phyloP scores from a whole-genome alignment of 148 eudicot genomes.

The Chenopodium berlandieri region DNA sequence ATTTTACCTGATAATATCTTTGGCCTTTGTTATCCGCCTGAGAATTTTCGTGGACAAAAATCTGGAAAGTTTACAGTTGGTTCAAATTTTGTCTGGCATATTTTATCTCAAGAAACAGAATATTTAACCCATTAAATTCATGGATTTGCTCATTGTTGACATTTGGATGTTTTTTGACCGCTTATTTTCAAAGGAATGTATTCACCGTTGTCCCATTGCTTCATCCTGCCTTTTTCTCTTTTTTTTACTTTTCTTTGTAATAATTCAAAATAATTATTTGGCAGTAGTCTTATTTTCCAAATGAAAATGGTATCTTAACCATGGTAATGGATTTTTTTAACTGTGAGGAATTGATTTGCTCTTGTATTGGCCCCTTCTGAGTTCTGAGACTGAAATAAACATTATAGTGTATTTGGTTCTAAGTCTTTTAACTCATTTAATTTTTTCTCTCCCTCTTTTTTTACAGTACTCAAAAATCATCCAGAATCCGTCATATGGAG shows the following conservation, averaged over 20 bases:
- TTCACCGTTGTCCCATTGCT: neutral
- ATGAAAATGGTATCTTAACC: neutral
- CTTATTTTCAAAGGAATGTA: neutral
- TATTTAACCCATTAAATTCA: neutral
- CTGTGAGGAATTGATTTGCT: neutral
- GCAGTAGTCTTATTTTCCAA: neutral
- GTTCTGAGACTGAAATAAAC: neutral
- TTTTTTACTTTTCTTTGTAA: neutral
- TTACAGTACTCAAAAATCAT: slow-evolving; percentile 80
- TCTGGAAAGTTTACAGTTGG: neutral
- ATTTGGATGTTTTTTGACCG: neutral
- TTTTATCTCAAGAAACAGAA: neutral
- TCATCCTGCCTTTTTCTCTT: neutral
- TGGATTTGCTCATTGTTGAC: neutral
- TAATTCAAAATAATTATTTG: neutral
- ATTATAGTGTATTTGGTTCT: neutral
- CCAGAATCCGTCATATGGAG: slow-evolving; percentile 79
- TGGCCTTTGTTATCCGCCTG: neutral
- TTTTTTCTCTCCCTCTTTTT: neutral
- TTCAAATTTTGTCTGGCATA: neutral
- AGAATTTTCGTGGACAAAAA: neutral
- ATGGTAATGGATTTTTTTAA: neutral
- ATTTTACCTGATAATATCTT: neutral
- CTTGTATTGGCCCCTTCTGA: neutral
- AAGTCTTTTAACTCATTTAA: too few relatives aligned